phyloP scores from a whole-genome alignment of 257 asterid species.

The Ballota nigra region DNA sequence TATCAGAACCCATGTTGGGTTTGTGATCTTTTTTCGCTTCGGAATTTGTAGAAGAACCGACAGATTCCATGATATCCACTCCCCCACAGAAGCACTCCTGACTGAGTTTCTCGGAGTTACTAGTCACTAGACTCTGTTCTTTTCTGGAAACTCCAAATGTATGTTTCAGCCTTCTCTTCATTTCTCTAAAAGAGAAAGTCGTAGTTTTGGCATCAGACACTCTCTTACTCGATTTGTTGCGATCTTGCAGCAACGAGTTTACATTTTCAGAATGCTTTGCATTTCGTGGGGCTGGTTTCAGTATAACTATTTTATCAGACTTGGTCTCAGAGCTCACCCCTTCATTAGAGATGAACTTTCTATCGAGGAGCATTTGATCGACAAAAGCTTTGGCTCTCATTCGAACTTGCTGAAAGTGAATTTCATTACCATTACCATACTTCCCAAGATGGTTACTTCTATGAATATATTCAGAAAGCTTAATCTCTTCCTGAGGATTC shows the following conservation, averaged over 20 bases:
- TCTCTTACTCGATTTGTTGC: conserved; percentile 20
- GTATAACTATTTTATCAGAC: conserved; percentile 48
- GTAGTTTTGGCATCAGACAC: no score
- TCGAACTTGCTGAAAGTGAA: conserved; percentile 39
- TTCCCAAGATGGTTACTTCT: conserved; percentile 21
- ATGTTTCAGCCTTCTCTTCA: conserved; percentile 56
- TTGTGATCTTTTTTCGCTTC: conserved; percentile 2
- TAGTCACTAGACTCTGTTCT: not conserved
- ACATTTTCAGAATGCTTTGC: conserved; percentile 29
- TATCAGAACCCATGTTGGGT: conserved; percentile 23
- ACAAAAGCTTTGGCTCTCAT: conserved; percentile 56
- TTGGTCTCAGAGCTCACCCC: conserved; percentile 12
- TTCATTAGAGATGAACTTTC: conserved; percentile 16
- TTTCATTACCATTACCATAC: conserved; percentile 34
- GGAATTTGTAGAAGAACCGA: no score
- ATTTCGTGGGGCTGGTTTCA: conserved; percentile 45
- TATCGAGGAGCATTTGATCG: conserved; percentile 49
- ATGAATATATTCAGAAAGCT: conserved; percentile 20
- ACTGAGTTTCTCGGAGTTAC: not conserved
- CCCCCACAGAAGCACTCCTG: conserved; percentile 17
- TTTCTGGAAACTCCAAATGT: conserved; percentile 44
- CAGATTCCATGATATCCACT: conserved; percentile 19
- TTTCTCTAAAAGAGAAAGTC: conserved; percentile 52
- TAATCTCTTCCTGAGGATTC: conserved; percentile 29
- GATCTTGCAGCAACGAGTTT: conserved; percentile 51